Conservation (phyloP, 257 asterid species). For the Lycium barbarum region DNA sequence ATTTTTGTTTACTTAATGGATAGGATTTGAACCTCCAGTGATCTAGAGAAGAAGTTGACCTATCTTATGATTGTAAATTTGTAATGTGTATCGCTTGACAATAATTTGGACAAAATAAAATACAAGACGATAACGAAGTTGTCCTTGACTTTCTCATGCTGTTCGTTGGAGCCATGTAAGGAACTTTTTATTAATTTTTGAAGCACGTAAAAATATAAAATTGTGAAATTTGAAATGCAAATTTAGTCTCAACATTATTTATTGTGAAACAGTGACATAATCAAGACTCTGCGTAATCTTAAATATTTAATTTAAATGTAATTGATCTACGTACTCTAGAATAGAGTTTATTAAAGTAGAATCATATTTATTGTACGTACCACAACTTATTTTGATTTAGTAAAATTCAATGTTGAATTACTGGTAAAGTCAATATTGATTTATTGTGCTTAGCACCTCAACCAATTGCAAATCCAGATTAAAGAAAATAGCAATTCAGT, state of each 20-base stretch:
- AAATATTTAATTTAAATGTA: not conserved
- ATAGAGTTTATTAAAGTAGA: not conserved
- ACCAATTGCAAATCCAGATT: not conserved
- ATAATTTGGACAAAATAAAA: not conserved
- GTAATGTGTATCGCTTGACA: not conserved
- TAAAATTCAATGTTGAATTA: not conserved
- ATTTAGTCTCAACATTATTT: not conserved
- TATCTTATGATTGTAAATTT: not conserved
- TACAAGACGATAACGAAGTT: not conserved
- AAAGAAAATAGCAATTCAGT: no score
- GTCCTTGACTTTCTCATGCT: not conserved
- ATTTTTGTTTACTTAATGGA: not conserved
- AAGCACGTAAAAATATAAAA: not conserved
- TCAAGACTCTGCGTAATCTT: not conserved
- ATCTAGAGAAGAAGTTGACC: not conserved
- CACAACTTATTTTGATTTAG: not conserved
- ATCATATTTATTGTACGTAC: not conserved
- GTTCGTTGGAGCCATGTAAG: slow-evolving; percentile 20
- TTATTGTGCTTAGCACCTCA: not conserved
- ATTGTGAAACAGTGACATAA: not conserved
- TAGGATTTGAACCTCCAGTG: not conserved
- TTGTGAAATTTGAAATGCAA: not conserved
- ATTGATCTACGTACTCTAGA: not conserved
- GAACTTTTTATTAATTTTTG: not conserved
- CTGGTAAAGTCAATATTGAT: not conserved